These are phyloP conservation scores for Psidium friedrichsthalianum DNA, from an alignment of 345 rosid species.

Conservation along the genomic window DNA sequence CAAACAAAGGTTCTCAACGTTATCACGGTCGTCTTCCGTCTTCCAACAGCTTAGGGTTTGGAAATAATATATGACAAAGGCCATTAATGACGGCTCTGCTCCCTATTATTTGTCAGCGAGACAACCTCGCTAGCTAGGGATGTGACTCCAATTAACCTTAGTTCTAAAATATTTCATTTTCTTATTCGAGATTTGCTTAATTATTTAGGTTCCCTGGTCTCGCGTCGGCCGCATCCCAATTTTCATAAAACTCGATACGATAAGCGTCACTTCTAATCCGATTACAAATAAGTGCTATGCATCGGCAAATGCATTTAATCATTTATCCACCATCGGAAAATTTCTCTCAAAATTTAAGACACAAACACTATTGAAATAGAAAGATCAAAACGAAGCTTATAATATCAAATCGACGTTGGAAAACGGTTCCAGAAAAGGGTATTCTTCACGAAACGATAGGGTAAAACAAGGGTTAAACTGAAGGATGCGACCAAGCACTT, in stretches of 20 bases:
- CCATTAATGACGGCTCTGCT: not conserved
- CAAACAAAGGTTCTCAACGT: not conserved
- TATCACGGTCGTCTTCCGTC: slow-evolving; percentile 3
- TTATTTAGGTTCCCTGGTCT: not conserved
- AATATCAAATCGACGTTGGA: not conserved
- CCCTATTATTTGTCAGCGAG: not conserved
- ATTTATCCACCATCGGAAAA: not conserved
- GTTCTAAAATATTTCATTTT: not conserved
- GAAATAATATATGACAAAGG: slow-evolving; percentile 14
- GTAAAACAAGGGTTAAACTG: not conserved
- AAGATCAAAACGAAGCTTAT: not conserved
- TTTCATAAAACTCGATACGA: not conserved
- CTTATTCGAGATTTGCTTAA: not conserved
- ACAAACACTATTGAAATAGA: not conserved
- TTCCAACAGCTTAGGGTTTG: slow-evolving; percentile 25
- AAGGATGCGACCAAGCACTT: not conserved
- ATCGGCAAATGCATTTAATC: not conserved
- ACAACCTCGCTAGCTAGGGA: not conserved
- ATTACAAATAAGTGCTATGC: not conserved
- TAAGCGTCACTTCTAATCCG: not conserved
- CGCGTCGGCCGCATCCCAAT: not conserved
- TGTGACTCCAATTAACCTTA: not conserved
- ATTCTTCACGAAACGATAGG: not conserved
- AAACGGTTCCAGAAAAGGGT: not conserved
- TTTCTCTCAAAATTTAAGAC: not conserved